phyloP scores from a whole-genome alignment of 148 eudicot genomes.

The Silene conica region DNA sequence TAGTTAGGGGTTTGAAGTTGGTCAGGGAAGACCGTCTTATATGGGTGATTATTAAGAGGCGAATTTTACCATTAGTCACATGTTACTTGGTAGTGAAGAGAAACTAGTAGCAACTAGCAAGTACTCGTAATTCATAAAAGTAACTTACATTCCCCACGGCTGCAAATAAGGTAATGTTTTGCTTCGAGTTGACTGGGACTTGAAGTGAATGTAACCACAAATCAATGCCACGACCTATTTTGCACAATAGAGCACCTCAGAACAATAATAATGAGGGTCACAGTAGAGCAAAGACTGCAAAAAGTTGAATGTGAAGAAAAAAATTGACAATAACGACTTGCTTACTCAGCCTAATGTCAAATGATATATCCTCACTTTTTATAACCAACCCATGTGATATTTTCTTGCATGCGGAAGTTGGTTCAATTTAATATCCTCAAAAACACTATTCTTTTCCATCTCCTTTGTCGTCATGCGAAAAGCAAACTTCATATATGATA shows the following conservation, averaged over 20 bases:
- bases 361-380: no score
- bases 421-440: neutral
- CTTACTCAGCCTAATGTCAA: neutral
- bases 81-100: neutral
- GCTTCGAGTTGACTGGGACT: slow-evolving; percentile 50
- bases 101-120: neutral
- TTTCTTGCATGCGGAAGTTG: neutral
- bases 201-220: slow-evolving; percentile 71
- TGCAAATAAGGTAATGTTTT: slow-evolving; percentile 56
- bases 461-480: neutral
- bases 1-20: neutral
- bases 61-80: neutral
- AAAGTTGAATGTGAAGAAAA: neutral
- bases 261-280: neutral
- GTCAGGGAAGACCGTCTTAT: neutral
- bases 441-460: neutral
- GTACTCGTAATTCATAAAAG: slow-evolving; percentile 8
- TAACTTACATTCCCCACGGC: slow-evolving; percentile 89
- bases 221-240: slow-evolving; percentile 78
- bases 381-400: neutral
- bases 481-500: neutral
- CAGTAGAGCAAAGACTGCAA: neutral
- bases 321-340: neutral
- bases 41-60: neutral
- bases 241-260: slow-evolving; percentile 12